Evolutionary conservation across 805 yeast genomes (phyloP).

Genomic region (Dipodascopsis uninucleata): DNA sequence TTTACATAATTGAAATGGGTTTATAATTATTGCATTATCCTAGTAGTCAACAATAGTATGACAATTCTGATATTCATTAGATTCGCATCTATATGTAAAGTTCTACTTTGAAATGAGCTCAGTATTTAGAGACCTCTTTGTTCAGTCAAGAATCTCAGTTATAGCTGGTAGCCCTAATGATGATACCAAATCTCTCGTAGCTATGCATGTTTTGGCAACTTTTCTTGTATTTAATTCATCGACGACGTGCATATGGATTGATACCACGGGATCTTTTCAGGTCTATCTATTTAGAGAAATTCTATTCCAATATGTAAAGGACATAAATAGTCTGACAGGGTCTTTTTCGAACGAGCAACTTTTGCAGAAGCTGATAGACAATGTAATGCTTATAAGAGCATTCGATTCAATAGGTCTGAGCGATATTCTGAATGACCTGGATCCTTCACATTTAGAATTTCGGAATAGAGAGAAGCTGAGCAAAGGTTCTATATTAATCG

Average conservation of each 20-base stretch:
- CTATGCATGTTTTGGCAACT: slow-evolving; percentile 19
- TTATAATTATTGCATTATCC: too few species aligned
- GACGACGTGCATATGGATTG: slow-evolving; percentile 16
- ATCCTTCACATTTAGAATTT: too few species aligned
- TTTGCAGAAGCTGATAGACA: neutral
- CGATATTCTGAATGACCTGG: slow-evolving; percentile 7
- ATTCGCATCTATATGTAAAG: too few species aligned
- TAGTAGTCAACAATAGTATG: too few species aligned
- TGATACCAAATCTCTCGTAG: slow-evolving; percentile 6
- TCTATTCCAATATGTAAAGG: neutral
- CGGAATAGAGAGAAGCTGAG: too few species aligned
- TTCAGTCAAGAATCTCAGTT: slow-evolving; percentile 7
- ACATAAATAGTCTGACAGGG: too few species aligned
- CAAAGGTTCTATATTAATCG: too few species aligned
- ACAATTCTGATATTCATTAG: too few species aligned
- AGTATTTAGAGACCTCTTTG: slow-evolving; percentile 8
- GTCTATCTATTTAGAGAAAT: slow-evolving; percentile 13
- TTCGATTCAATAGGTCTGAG: slow-evolving; percentile 17
- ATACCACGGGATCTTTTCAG: slow-evolving; percentile 18
- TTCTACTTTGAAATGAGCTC: too few species aligned
- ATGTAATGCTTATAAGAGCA: slow-evolving; percentile 15
- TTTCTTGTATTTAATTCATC: slow-evolving; percentile 4
- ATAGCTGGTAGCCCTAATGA: slow-evolving; percentile 8
- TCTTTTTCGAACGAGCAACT: neutral
- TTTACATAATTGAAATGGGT: too few species aligned